phyloP scores from a whole-genome alignment of 2,329 filamentous ascomycete species.

The Dactylellina sp. region DNA sequence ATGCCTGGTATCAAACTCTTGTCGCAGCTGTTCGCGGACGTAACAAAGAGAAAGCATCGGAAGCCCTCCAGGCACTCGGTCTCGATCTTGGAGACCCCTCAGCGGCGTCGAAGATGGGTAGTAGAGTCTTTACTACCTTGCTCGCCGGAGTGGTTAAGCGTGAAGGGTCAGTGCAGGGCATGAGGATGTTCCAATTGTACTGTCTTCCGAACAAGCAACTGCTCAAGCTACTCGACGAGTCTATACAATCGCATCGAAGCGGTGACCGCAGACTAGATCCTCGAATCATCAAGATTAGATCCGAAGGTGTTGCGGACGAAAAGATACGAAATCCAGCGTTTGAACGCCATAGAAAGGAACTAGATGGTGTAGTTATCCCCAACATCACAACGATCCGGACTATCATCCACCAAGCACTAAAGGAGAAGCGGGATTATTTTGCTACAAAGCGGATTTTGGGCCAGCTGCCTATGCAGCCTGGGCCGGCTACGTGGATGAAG shows the following conservation, averaged over 20 bases:
- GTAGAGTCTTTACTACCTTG: conserved; percentile 38
- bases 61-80: conserved; percentile 38
- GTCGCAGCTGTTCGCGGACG: conserved; percentile 26
- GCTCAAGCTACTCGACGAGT: conserved; percentile 30
- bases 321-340: background rate
- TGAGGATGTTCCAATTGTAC: conserved; percentile 55
- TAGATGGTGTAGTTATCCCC: conserved; percentile 35
- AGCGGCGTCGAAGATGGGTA: conserved; percentile 50
- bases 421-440: conserved; percentile 48
- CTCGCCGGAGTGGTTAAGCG: conserved; percentile 30
- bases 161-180: conserved; percentile 50
- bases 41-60: conserved; percentile 33
- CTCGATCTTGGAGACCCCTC: conserved; percentile 29
- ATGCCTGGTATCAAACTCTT: conserved; percentile 37
- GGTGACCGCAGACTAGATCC: conserved; percentile 37
- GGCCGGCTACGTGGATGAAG: conserved; percentile 39
- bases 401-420: conserved; percentile 43
- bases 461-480: conserved; percentile 26
- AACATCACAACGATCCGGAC: conserved; percentile 26
- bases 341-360: conserved; percentile 15
- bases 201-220: conserved; percentile 38
- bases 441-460: conserved; percentile 31
- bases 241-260: conserved; percentile 46
- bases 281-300: conserved; percentile 6
- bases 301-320: background rate